Base-by-base conservation (phyloP, 2,329 filamentous ascomycete species). In the Hymenoscyphus salicellus region DNA sequence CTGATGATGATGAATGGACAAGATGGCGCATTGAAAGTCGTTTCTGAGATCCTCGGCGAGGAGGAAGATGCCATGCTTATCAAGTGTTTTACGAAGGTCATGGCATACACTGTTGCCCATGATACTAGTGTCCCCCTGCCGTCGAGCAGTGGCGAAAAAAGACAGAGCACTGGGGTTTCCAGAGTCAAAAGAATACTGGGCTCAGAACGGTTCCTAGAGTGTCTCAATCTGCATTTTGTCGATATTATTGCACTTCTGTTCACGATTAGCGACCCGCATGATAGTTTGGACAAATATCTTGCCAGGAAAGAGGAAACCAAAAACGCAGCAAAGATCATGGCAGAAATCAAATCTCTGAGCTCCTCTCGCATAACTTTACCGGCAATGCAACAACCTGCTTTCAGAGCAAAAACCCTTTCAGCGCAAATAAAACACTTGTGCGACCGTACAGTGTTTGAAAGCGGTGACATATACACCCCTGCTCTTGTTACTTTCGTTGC, bases 21-120 rank as follows among this genome's bases (percentile, higher is more conserved):
- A 69, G 85, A 90, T 36, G 79, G 85, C 2, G 86, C 87, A 59
- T 81, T 89, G 6, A 76, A 82, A 49, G 81, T 85, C 20, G 77
- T 97, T 36, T 86, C 89, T 26, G 76, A 77, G 36, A 77, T 83
- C 4, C 79, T 96, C 23, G 80, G 81, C 0, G 76, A 81, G 10
- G 77, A 83, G 0, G 82, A 85, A 56, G 76, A 78, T 11, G 80
- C 87, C 17, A 79, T 96, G 30, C 76, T 96, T 16, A 79, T 83
- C 33, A 77, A 79, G 30, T 89, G 89, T 20, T 97, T 98, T 72
- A 84, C 89, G 38, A 95, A 90, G 74, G 84, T 88, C 2, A 84
- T 93, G 69, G 92, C 93, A 4, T 99, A 98, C 75, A 88, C 89
- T 63, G 88, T 97, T 70, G 89, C 91, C 3, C 87, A 89, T 74